phyloP scores from a whole-genome alignment of 2,329 filamentous ascomycete species.

The Xylariaceae sp. region DNA sequence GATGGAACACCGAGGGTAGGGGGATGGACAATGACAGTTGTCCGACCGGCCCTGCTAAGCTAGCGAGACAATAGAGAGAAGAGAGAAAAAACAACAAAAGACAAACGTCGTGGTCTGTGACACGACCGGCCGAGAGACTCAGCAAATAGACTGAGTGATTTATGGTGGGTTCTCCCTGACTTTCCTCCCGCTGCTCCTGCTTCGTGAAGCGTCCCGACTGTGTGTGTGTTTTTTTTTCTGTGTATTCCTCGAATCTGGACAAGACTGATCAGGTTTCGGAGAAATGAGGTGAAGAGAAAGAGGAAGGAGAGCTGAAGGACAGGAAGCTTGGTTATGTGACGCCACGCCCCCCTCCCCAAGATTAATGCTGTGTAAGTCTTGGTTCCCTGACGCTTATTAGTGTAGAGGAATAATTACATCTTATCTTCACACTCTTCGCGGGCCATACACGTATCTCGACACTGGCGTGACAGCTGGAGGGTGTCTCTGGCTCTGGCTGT shows the following conservation, averaged over 20 bases:
- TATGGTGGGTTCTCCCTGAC: neutral
- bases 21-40: neutral
- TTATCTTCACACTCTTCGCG: neutral
- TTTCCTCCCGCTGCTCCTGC: neutral
- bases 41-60: neutral
- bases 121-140: neutral
- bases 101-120: neutral
- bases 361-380: slow-evolving; percentile 17
- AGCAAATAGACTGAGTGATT: neutral
- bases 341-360: slow-evolving; percentile 21
- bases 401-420: neutral
- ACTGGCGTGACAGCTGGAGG: neutral
- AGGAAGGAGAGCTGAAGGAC: slow-evolving; percentile 16
- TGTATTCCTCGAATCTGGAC: neutral
- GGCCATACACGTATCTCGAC: slow-evolving; percentile 3
- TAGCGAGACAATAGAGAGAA: neutral
- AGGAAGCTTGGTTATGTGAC: slow-evolving; percentile 29
- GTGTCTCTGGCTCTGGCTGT: neutral
- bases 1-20: slow-evolving; percentile 5
- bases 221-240: neutral
- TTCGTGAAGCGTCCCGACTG: too few species aligned
- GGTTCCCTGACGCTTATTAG: slow-evolving; percentile 1
- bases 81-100: neutral
- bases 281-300: slow-evolving; percentile 4
- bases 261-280: slow-evolving; percentile 1